Conservation (phyloP, 257 asterid species). For the Primulina tabacum region DNA sequence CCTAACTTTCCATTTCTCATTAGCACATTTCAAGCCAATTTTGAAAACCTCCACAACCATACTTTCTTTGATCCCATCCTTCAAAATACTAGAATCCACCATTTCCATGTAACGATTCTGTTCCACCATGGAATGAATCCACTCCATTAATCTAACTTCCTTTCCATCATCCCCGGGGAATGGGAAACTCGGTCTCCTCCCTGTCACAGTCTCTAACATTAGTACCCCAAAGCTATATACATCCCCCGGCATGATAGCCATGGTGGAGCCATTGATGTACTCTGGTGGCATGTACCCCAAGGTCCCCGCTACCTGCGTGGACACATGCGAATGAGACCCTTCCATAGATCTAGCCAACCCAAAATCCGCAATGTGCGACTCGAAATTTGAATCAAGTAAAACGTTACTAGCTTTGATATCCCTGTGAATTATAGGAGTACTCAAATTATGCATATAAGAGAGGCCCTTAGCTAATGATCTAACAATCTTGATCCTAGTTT, state of each 20-base stretch:
- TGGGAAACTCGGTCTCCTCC: slow-evolving; percentile 68
- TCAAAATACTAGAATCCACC: slow-evolving; percentile 49
- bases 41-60: slow-evolving; percentile 43
- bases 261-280: slow-evolving; percentile 55
- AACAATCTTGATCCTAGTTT: slow-evolving; percentile 52
- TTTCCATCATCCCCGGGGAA: slow-evolving; percentile 55
- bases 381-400: slow-evolving; percentile 49
- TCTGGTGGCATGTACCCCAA: slow-evolving; percentile 98
- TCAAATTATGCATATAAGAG: slow-evolving; percentile 62
- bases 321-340: slow-evolving; percentile 67
- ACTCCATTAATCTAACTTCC: slow-evolving; percentile 64
- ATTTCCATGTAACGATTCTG: slow-evolving; percentile 48
- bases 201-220: slow-evolving; percentile 61
- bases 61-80: slow-evolving; percentile 34
- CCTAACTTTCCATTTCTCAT: slow-evolving; percentile 42
- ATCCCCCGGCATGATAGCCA: slow-evolving; percentile 60
- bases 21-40: slow-evolving; percentile 52
- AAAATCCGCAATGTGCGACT: slow-evolving; percentile 78
- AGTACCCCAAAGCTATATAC: slow-evolving; percentile 83
- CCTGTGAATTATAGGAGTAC: slow-evolving; percentile 57
- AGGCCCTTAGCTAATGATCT: slow-evolving; percentile 65
- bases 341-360: slow-evolving; percentile 74
- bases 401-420: slow-evolving; percentile 78
- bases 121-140: slow-evolving; percentile 48
- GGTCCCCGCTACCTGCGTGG: slow-evolving; percentile 89